These are phyloP conservation scores for Globisporangium paddicum DNA, from an alignment of 352 stramenopile species.

Conservation along the genomic window DNA sequence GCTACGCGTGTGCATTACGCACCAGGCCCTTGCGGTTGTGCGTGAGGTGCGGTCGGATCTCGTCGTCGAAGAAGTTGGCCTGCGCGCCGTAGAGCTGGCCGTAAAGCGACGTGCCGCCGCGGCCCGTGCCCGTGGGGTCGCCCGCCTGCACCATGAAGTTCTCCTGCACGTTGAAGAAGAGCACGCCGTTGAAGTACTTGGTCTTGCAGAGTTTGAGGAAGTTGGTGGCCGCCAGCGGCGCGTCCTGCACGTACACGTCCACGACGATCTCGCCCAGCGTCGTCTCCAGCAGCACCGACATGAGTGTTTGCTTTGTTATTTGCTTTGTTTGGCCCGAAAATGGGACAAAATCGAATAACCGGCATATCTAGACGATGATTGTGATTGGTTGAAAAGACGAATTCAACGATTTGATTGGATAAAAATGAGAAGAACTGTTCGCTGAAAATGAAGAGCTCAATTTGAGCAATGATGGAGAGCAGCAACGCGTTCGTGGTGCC, in stretches of 20 bases:
- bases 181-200: constrained; percentile 92
- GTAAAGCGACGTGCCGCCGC: constrained; percentile 93
- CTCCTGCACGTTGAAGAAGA: constrained; percentile 97
- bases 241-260: constrained; percentile 87
- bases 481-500: constrained; percentile 48
- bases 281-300: constrained; percentile 94
- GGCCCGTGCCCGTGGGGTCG: constrained; percentile 92
- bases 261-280: constrained; percentile 89
- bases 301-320: constrained; percentile 26
- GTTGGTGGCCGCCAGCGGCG: constrained; percentile 83
- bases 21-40: constrained; percentile 50
- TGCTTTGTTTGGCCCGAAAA: too few species aligned
- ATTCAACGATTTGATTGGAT: constrained; percentile 9
- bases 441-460: background rate
- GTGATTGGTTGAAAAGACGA: constrained; percentile 4
- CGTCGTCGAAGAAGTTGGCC: constrained; percentile 75
- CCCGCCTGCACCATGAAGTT: constrained; percentile 93
- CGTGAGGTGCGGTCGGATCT: constrained; percentile 46
- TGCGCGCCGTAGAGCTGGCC: constrained; percentile 88
- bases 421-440: background rate
- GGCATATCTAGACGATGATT: too few species aligned
- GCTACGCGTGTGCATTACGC: background rate
- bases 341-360: background rate
- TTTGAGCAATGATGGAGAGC: constrained; percentile 10
- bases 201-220: constrained; percentile 96